Evolutionary conservation across 169 alveolate species (phyloP).

Genomic region (Cryptosporidium andersoni): DNA sequence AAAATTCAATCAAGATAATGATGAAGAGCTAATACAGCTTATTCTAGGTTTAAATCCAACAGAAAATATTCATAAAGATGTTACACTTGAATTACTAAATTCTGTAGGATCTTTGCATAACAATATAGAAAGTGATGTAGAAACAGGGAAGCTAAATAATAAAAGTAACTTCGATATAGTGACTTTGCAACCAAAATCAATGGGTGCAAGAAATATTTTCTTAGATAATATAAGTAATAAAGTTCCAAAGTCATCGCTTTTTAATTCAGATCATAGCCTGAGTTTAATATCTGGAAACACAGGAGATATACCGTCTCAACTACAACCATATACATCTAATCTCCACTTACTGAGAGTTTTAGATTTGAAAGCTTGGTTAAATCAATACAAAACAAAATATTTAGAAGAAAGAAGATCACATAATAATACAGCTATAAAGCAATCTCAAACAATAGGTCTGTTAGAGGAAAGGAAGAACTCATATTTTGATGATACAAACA

Average conservation of each 20-base stretch:
- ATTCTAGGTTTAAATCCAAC: constrained; percentile 52
- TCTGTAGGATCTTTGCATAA: not conserved
- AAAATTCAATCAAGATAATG: constrained; percentile 6
- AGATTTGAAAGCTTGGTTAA: constrained; percentile 46
- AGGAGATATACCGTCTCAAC: constrained; percentile 34
- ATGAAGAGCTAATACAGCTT: constrained; percentile 44
- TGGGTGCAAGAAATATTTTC: not conserved
- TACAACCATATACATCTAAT: constrained; percentile 33
- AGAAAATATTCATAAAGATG: constrained; percentile 55
- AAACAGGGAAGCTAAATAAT: not conserved
- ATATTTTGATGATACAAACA: not conserved
- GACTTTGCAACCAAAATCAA: not conserved
- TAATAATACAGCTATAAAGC: not conserved
- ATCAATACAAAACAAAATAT: constrained; percentile 55
- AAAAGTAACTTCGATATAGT: not conserved
- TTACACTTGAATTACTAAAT: constrained; percentile 25
- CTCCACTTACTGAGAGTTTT: constrained; percentile 49
- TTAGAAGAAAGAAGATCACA: constrained; percentile 50
- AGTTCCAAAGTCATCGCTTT: not conserved
- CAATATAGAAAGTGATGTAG: not conserved
- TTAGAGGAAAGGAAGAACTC: too few species aligned
- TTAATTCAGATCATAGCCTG: not conserved
- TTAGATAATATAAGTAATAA: constrained; percentile 1
- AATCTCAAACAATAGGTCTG: constrained; percentile 10
- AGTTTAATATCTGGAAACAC: not conserved